phyloP scores from a whole-genome alignment of 2,329 filamentous ascomycete genomes.

The Diaporthe destruens region DNA sequence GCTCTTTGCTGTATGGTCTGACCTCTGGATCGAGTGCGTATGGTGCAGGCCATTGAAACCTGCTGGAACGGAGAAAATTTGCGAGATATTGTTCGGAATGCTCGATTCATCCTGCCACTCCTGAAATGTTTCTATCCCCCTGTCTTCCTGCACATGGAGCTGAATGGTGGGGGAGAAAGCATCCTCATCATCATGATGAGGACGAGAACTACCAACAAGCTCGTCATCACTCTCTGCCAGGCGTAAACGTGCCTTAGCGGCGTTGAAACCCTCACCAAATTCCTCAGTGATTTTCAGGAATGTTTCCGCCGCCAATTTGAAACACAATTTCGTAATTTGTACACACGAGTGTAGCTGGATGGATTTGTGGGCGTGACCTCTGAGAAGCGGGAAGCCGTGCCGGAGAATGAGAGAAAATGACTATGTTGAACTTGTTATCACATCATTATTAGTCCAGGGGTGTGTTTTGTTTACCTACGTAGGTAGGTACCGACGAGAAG shows the following conservation, averaged over 20 bases:
- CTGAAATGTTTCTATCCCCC: not conserved
- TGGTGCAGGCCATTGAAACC: not conserved
- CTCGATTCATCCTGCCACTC: not conserved
- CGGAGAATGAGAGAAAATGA: not conserved
- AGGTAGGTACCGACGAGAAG: not conserved
- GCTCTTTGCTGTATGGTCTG: not conserved
- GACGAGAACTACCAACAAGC: not conserved
- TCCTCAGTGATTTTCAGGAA: not conserved
- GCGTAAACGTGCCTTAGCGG: not conserved
- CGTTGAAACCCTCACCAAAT: no score
- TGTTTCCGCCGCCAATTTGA: no score
- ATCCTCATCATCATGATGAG: not conserved
- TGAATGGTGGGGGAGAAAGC: not conserved
- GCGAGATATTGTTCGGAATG: slow-evolving; percentile 48
- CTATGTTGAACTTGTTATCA: no score
- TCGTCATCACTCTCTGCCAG: not conserved
- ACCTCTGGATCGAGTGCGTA: not conserved
- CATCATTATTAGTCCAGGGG: no score
- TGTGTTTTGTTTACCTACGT: not conserved
- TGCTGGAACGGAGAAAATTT: slow-evolving; percentile 45
- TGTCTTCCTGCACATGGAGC: not conserved
- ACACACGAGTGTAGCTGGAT: not conserved
- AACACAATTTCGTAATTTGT: not conserved
- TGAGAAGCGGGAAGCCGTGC: not conserved
- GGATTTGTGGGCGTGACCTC: not conserved